Evolutionary conservation across 2,329 filamentous ascomycete genomes (phyloP).

Genomic region (Hypoxylon rubiginosum): DNA sequence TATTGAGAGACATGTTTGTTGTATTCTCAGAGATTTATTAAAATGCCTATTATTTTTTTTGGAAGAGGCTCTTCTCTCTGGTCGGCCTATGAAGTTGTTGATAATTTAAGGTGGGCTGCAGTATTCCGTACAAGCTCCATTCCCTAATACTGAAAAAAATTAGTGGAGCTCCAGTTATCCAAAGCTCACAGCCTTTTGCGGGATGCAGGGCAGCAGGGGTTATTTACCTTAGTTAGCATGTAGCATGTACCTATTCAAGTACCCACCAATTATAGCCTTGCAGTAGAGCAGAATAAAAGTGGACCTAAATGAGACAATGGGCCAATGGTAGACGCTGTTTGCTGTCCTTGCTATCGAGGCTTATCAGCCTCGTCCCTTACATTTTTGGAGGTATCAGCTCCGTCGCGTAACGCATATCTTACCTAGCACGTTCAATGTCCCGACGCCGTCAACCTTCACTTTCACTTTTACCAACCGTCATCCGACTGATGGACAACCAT

Average conservation of each 20-base stretch:
- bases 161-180: constrained; percentile 49
- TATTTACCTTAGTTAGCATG: neutral
- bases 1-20: constrained; percentile 87
- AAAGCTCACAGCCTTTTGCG: constrained; percentile 10
- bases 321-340: too few species aligned
- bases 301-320: neutral
- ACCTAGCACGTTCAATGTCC: neutral
- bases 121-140: constrained; percentile 29
- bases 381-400: neutral
- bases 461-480: neutral
- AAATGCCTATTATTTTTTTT: neutral
- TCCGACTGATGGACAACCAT: neutral
- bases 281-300: neutral
- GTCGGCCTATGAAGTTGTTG: constrained; percentile 8
- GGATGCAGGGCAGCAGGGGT: neutral
- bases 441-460: neutral
- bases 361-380: neutral
- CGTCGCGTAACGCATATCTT: neutral
- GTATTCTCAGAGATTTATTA: constrained; percentile 9
- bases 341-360: too few species aligned
- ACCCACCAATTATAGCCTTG: neutral
- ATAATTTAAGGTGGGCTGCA: constrained; percentile 22
- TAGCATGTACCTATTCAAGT: neutral
- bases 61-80: constrained; percentile 6
- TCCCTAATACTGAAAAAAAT: constrained; percentile 33